Evolutionary conservation across 805 yeast species (phyloP), one percentile per base, ranked within the genome.

Genomic region (Grigorovia jiainica): DNA sequence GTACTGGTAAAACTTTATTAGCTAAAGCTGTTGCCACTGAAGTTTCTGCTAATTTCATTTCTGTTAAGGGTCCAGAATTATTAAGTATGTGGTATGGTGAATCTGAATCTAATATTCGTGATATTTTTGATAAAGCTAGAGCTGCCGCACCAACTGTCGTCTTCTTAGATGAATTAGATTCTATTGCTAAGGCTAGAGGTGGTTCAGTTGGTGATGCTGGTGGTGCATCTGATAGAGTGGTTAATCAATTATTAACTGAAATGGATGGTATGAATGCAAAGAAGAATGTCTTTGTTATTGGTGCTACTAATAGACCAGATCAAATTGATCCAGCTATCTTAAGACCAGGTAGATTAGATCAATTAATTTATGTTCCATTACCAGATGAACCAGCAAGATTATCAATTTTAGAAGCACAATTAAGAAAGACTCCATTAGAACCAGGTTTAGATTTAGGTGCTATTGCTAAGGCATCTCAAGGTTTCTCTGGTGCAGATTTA

Each of bases 211-310:
- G 90, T 47, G 98, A 90, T 60, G 97, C 96, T 38, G 98, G 98
- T 47, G 98, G 98, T 48, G 97, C 90, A 32, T 97, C 96, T 27
- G 98, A 90, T 66, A 90, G 95, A 53, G 97, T 90, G 29, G 98
- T 90, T 44, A 90, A 90, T 69, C 98, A 92, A 72, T 78, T 90
- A 54, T 75, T 90, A 53, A 92, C 97, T 13, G 95, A 90, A 65
- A 92, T 92, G 98, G 99, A 92, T 68, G 99, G 99, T 78, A 92
- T 92, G 98, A 92, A 92, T 63, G 95, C 97, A 49, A 92, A 92
- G 74, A 92, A 92, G 80, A 92, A 92, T 61, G 98, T 92, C 30
- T 92, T 92, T 61, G 97, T 92, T 43, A 87, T 92, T 69, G 99
- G 98, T 70, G 99, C 99, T 34, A 92, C 99, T 43, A 92, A 92